Evolutionary conservation across 78 protist species (phyloP).

Genomic region (Guillardia theta): DNA sequence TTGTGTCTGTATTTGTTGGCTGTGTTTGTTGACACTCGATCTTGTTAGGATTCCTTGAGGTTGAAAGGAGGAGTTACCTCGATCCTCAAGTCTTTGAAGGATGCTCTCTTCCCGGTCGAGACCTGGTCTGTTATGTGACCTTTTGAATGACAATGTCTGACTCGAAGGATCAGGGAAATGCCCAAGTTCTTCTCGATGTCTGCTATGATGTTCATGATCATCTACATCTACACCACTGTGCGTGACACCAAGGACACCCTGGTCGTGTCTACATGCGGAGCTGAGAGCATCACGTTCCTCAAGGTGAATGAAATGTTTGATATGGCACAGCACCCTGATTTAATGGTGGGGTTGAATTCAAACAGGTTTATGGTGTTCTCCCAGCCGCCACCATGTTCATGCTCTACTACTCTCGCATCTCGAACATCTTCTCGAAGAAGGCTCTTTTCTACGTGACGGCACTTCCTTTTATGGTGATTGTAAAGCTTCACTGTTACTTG

Average conservation of each 20-base stretch:
- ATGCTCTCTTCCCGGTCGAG: neutral
- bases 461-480: neutral
- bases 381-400: conserved; percentile 12
- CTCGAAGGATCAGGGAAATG: neutral
- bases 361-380: neutral
- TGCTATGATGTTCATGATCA: conserved; percentile 7
- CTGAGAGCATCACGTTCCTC: conserved; percentile 9
- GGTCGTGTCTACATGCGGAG: neutral
- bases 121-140: neutral
- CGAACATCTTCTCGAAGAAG: neutral
- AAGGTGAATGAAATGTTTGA: neutral
- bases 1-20: too few species aligned
- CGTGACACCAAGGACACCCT: conserved; percentile 17
- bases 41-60: too few species aligned
- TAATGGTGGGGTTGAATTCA: neutral
- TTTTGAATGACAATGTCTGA: neutral
- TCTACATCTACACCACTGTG: conserved; percentile 13
- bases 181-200: conserved; percentile 10
- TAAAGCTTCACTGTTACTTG: neutral
- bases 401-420: neutral
- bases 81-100: neutral
- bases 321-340: neutral
- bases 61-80: neutral
- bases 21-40: too few species aligned
- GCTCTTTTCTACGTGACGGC: neutral